Evolutionary conservation across 2,329 filamentous ascomycete species (phyloP).

Genomic region (Cryphonectria carpinicola): DNA sequence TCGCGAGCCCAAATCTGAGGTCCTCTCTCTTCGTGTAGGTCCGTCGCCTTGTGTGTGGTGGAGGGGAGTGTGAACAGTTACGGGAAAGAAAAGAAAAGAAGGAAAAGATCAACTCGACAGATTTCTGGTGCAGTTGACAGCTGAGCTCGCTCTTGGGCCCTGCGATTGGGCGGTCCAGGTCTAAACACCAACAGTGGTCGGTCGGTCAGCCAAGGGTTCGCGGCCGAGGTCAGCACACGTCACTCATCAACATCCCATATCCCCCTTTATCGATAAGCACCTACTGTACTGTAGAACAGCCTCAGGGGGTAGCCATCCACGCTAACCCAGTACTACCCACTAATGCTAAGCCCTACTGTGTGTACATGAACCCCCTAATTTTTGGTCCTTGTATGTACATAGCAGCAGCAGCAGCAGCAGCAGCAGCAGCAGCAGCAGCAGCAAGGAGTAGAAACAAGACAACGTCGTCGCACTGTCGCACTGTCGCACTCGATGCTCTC

Average conservation of each 20-base stretch:
- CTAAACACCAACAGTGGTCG: neutral
- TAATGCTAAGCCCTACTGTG: neutral
- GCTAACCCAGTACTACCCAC: neutral
- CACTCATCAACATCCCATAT: too few relatives aligned
- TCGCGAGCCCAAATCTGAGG: neutral
- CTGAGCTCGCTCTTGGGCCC: too few relatives aligned
- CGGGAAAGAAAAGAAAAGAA: neutral
- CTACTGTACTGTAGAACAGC: neutral
- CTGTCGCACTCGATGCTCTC: neutral
- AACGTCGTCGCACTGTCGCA: neutral
- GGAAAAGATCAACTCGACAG: neutral
- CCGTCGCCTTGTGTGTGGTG: slow-evolving; percentile 10
- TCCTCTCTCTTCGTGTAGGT: neutral
- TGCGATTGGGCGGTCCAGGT: too few relatives aligned
- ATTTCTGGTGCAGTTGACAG: too few relatives aligned
- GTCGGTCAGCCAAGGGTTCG: slow-evolving; percentile 4
- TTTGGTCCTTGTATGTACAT: neutral
- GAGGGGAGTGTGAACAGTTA: neutral
- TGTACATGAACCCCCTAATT: neutral
- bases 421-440: too few relatives aligned
- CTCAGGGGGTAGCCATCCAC: neutral
- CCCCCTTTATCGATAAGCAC: slow-evolving; percentile 25
- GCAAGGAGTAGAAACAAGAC: neutral
- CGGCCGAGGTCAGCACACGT: slow-evolving; percentile 26
- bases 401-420: too few relatives aligned